A percentile compares a stretch with the other conserved stretches of the same genome.
These are phyloP conservation scores for Nitzschia palea DNA, from an alignment of 108 stramenopile species.

Conservation along the genomic window DNA sequence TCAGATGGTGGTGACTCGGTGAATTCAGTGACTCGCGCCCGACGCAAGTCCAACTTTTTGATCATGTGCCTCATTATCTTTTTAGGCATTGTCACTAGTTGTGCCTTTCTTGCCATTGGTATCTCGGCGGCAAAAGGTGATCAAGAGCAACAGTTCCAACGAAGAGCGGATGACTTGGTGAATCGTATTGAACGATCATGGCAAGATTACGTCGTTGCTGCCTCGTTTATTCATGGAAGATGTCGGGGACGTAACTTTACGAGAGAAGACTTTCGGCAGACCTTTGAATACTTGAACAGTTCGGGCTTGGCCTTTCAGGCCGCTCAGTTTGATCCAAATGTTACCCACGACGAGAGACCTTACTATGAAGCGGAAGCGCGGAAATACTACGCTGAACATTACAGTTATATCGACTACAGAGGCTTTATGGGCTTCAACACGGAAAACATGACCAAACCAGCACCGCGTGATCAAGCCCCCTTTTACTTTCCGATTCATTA, in stretches of 20 bases:
- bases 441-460: not conserved
- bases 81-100: not conserved
- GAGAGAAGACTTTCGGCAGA: constrained; percentile 8
- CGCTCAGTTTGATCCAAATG: constrained; percentile 13
- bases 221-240: constrained; percentile 12
- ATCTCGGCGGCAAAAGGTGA: constrained; percentile 5
- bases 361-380: constrained; percentile 30
- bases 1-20: not conserved
- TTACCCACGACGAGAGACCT: constrained; percentile 29
- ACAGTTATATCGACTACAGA: constrained; percentile 29
- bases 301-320: constrained; percentile 10
- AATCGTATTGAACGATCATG: constrained; percentile 10
- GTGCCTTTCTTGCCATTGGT: constrained; percentile 14
- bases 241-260: constrained; percentile 15
- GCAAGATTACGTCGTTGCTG: constrained; percentile 23
- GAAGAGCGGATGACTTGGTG: constrained; percentile 6
- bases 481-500: constrained; percentile 29
- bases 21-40: not conserved
- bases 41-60: constrained; percentile 4
- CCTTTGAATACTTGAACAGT: constrained; percentile 16
- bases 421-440: constrained; percentile 31
- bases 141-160: constrained; percentile 10
- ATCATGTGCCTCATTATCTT: not conserved
- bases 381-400: constrained; percentile 23
- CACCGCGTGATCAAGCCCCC: not conserved